Evolutionary conservation across 2,329 filamentous ascomycete genomes (phyloP).

Genomic region (Claviceps pazoutovae): DNA sequence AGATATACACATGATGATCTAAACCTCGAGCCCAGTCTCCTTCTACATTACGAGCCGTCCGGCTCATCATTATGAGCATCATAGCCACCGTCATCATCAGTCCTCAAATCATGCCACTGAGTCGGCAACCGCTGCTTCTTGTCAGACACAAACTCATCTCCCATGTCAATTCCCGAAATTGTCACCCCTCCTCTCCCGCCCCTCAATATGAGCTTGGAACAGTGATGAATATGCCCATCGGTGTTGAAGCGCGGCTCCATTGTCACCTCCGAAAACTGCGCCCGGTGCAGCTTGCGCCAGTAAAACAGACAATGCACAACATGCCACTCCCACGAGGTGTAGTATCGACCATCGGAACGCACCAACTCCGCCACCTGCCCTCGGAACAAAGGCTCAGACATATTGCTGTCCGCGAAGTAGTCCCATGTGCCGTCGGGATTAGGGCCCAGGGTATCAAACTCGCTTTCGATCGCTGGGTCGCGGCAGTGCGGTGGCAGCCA

Average conservation of each 20-base stretch:
- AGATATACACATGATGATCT: too few species aligned
- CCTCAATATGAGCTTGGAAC: too few species aligned
- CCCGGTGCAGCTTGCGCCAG: not conserved
- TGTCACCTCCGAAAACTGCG: not conserved
- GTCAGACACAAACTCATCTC: too few species aligned
- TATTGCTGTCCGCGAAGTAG: not conserved
- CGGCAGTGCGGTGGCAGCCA: not conserved
- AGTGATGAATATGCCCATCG: too few species aligned
- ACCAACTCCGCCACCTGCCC: not conserved
- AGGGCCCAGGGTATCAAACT: not conserved
- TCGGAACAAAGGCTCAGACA: not conserved
- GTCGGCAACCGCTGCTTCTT: not conserved
- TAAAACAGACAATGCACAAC: not conserved
- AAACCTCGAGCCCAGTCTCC: too few species aligned
- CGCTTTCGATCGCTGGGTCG: too few species aligned
- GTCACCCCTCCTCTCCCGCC: too few species aligned
- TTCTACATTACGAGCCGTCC: too few species aligned
- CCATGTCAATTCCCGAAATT: not conserved
- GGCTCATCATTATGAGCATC: too few species aligned
- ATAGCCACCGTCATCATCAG: too few species aligned
- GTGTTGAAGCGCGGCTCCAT: not conserved
- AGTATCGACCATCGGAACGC: not conserved
- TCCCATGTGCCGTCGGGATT: not conserved
- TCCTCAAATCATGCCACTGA: not conserved
- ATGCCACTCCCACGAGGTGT: not conserved